These are phyloP conservation scores for Tieghemiomyces parasiticus DNA, from an alignment of 192 early-diverging fungal genomes.

Conservation along the genomic window DNA sequence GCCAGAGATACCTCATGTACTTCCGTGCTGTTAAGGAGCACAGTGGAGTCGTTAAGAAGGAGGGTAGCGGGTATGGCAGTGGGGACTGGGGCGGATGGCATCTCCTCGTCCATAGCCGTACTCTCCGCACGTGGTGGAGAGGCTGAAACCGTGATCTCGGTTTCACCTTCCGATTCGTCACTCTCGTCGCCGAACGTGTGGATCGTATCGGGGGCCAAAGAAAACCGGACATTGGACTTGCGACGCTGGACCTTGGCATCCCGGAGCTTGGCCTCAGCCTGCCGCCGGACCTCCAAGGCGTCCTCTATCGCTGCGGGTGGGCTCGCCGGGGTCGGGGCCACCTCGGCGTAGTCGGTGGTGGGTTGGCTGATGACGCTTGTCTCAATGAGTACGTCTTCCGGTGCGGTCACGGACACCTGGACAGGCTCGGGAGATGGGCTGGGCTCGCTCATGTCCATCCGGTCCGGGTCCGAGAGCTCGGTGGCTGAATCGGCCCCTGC, in stretches of 20 bases:
- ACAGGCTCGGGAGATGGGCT: too few relatives aligned
- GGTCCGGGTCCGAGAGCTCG: not conserved
- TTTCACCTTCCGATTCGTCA: not conserved
- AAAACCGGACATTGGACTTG: constrained; percentile 8
- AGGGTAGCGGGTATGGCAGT: not conserved
- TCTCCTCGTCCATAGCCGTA: too few relatives aligned
- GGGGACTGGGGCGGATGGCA: too few relatives aligned
- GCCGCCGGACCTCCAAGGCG: too few relatives aligned
- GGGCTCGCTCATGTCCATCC: not conserved
- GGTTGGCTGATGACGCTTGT: not conserved
- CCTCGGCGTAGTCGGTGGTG: not conserved
- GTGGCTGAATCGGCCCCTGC: too few relatives aligned
- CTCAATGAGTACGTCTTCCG: not conserved
- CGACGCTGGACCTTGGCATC: too few relatives aligned
- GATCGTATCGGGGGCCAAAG: not conserved
- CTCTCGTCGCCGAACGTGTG: constrained; percentile 1
- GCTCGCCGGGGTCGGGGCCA: not conserved
- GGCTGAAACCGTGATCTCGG: too few relatives aligned
- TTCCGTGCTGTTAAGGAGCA: not conserved
- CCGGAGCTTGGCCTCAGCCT: too few relatives aligned
- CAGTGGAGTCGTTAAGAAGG: not conserved
- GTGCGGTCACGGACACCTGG: too few relatives aligned
- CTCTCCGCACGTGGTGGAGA: too few relatives aligned
- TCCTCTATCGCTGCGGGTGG: too few relatives aligned
- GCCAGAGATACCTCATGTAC: not conserved